phyloP scores from a whole-genome alignment of 2,329 filamentous ascomycete genomes.

The Cadophora gregata region DNA sequence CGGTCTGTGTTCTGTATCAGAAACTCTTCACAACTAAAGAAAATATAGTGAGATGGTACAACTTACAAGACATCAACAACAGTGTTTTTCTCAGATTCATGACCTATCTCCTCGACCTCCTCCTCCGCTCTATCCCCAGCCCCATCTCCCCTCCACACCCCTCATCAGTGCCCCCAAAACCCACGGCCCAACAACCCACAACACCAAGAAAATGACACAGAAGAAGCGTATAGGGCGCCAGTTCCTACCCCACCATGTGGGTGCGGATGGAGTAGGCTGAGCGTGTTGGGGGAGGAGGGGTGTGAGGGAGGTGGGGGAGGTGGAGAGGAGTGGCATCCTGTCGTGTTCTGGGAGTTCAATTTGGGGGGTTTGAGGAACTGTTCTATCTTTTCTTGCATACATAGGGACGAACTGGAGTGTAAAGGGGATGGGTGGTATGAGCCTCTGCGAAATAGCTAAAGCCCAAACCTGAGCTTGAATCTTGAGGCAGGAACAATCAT shows the following conservation, averaged over 20 bases:
- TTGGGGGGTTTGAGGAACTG: neutral
- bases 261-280: neutral
- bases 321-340: slow-evolving; percentile 2
- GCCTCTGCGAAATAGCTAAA: neutral
- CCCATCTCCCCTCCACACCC: neutral
- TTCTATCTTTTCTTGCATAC: no score
- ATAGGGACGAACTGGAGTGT: no score
- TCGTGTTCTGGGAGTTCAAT: neutral
- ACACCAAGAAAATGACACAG: neutral
- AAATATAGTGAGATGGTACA: neutral
- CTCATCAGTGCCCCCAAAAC: neutral
- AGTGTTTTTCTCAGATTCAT: slow-evolving; percentile 38
- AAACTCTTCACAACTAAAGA: neutral
- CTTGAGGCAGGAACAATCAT: neutral
- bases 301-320: neutral
- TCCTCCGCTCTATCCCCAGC: slow-evolving; percentile 36
- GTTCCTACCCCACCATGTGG: slow-evolving; percentile 8
- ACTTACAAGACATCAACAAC: slow-evolving; percentile 34
- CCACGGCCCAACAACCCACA: slow-evolving; percentile 4
- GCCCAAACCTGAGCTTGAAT: neutral
- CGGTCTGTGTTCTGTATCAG: neutral
- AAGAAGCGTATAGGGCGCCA: slow-evolving; percentile 9
- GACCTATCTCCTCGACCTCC: slow-evolving; percentile 35
- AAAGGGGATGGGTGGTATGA: neutral
- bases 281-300: neutral